Evolutionary conservation across 2,329 filamentous ascomycete genomes (phyloP).

Genomic region (Cercospora sp.): DNA sequence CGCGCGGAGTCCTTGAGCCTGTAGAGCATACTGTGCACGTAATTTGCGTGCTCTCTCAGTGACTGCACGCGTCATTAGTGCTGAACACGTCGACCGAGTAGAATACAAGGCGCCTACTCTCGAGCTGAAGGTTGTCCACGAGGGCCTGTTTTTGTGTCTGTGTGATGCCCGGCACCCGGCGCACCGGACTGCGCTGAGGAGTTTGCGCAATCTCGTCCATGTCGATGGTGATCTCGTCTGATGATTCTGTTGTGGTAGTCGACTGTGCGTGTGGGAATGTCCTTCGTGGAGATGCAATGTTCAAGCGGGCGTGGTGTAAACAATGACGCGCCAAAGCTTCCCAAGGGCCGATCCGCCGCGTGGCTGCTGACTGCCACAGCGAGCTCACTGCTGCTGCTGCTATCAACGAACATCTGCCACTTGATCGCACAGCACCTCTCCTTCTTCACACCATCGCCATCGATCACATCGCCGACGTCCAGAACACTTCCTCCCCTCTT

Average conservation of each 20-base stretch:
- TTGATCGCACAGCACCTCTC: neutral
- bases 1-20: constrained; percentile 79
- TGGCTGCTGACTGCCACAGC: constrained; percentile 6
- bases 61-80: constrained; percentile 55
- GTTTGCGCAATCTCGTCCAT: constrained; percentile 24
- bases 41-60: constrained; percentile 84
- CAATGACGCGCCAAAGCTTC: constrained; percentile 4
- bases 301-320: neutral
- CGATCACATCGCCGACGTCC: neutral
- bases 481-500: neutral
- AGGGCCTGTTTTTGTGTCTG: constrained; percentile 75
- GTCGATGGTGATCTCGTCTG: neutral
- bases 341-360: neutral
- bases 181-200: constrained; percentile 27
- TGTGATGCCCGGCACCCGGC: constrained; percentile 38
- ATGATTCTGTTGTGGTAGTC: constrained; percentile 2
- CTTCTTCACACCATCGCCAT: neutral
- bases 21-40: constrained; percentile 82
- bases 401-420: constrained; percentile 2
- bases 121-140: constrained; percentile 85
- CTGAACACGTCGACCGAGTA: neutral
- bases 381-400: constrained; percentile 5
- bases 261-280: neutral
- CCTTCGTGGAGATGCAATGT: neutral
- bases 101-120: constrained; percentile 58